phyloP scores from a whole-genome alignment of 2,329 filamentous ascomycete species.

The Penicillium sp. region DNA sequence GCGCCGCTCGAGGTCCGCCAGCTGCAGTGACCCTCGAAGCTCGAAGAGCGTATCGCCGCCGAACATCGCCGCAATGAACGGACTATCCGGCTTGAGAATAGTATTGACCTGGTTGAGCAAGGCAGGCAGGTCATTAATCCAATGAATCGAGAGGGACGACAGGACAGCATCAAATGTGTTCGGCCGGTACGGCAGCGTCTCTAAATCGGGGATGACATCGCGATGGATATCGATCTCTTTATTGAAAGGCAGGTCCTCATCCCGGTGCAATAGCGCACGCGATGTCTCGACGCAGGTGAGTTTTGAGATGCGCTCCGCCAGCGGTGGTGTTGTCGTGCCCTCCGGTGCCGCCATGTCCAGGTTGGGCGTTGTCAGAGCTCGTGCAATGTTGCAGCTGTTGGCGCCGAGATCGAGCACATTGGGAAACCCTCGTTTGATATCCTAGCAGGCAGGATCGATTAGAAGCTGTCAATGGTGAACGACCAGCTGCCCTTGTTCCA shows the following conservation, averaged over 20 bases:
- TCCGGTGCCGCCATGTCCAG: slow-evolving; percentile 55
- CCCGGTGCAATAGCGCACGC: slow-evolving; percentile 71
- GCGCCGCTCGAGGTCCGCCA: slow-evolving; percentile 83
- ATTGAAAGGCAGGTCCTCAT: slow-evolving; percentile 66
- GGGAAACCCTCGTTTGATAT: slow-evolving; percentile 86
- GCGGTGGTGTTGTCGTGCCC: slow-evolving; percentile 46
- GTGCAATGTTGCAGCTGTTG: slow-evolving; percentile 91
- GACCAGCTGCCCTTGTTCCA: slow-evolving; percentile 1
- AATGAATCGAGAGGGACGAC: slow-evolving; percentile 86
- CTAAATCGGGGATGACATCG: slow-evolving; percentile 64
- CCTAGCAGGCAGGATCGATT: slow-evolving; percentile 43
- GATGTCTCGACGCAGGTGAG: slow-evolving; percentile 83
- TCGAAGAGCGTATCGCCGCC: slow-evolving; percentile 93
- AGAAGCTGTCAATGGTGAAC: slow-evolving; percentile 1
- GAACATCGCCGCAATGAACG: slow-evolving; percentile 94
- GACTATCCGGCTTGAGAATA: slow-evolving; percentile 81
- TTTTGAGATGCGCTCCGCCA: slow-evolving; percentile 68
- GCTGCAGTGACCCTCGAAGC: slow-evolving; percentile 84
- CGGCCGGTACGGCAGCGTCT: slow-evolving; percentile 70
- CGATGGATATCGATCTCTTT: slow-evolving; percentile 67
- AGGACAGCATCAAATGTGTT: slow-evolving; percentile 85
- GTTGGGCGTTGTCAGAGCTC: slow-evolving; percentile 69
- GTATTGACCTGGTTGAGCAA: slow-evolving; percentile 80
- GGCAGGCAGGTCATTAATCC: slow-evolving; percentile 94
- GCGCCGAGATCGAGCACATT: slow-evolving; percentile 88